Evolutionary conservation across 1,284 basidiomycete species (phyloP).

Genomic region (Trichosporon ovoides): DNA sequence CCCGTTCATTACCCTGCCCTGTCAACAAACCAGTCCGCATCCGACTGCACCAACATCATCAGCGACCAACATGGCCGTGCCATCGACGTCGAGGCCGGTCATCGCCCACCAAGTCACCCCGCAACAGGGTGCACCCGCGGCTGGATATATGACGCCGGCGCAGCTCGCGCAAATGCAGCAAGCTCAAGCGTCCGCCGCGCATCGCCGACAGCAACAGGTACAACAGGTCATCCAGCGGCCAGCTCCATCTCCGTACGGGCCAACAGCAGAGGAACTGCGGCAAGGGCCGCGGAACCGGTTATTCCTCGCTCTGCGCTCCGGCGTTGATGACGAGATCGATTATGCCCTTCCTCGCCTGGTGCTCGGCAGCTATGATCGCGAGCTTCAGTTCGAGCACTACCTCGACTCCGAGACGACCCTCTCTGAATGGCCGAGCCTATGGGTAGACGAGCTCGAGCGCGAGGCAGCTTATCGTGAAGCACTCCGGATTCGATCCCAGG

Average conservation of each 20-base stretch:
- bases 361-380: slow-evolving; percentile 31
- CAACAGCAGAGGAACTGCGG: slow-evolving; percentile 25
- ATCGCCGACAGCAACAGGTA: too few species aligned
- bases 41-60: background rate
- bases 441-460: slow-evolving; percentile 36
- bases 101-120: slow-evolving; percentile 2
- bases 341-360: slow-evolving; percentile 43
- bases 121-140: background rate
- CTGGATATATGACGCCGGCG: background rate
- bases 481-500: background rate
- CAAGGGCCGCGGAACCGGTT: slow-evolving; percentile 32
- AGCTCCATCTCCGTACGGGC: slow-evolving; percentile 7
- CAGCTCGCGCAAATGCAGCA: background rate
- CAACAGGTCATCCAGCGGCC: background rate
- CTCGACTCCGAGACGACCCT: slow-evolving; percentile 32
- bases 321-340: slow-evolving; percentile 39
- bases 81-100: slow-evolving; percentile 17
- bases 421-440: slow-evolving; percentile 32
- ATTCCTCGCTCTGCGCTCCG: slow-evolving; percentile 36
- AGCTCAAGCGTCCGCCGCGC: too few species aligned
- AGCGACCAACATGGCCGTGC: slow-evolving; percentile 16
- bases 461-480: slow-evolving; percentile 23
- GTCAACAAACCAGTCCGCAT: slow-evolving; percentile 1
- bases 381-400: slow-evolving; percentile 35
- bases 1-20: background rate